Conservation (phyloP, 148 eudicot genomes). For the Rhododendron ovatum region DNA sequence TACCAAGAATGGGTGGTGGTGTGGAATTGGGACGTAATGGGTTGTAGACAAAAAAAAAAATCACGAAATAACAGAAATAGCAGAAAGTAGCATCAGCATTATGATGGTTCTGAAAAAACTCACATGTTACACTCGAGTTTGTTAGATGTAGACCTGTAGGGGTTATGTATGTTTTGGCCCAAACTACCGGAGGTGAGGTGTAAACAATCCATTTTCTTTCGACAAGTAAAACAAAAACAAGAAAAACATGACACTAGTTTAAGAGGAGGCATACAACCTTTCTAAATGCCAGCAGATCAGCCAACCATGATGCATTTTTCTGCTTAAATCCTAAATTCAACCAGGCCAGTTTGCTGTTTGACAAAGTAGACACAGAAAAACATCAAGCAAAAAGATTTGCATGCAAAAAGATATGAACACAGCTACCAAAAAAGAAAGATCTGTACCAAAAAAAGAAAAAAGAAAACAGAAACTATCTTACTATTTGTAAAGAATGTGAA, state of each 20-base stretch:
- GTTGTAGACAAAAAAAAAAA: not conserved
- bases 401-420: not conserved
- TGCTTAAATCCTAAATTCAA: conserved; percentile 87
- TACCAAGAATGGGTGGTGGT: not conserved
- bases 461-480: conserved; percentile 22
- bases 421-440: not conserved
- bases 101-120: not conserved
- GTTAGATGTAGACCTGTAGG: not conserved
- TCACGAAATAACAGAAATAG: not conserved
- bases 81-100: not conserved
- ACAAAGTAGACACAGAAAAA: not conserved
- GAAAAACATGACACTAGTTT: not conserved
- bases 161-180: not conserved
- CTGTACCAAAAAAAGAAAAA: not conserved
- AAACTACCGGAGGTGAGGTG: not conserved
- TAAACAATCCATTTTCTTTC: not conserved
- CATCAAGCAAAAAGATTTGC: not conserved
- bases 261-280: conserved; percentile 43
- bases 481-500: conserved; percentile 74
- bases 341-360: conserved; percentile 81
- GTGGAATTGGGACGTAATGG: not conserved
- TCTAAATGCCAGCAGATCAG: conserved; percentile 83
- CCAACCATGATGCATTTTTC: conserved; percentile 80
- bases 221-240: not conserved
- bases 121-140: not conserved